Evolutionary conservation across 2,329 filamentous ascomycete species (phyloP).

Genomic region (Penicillium verrucosum): DNA sequence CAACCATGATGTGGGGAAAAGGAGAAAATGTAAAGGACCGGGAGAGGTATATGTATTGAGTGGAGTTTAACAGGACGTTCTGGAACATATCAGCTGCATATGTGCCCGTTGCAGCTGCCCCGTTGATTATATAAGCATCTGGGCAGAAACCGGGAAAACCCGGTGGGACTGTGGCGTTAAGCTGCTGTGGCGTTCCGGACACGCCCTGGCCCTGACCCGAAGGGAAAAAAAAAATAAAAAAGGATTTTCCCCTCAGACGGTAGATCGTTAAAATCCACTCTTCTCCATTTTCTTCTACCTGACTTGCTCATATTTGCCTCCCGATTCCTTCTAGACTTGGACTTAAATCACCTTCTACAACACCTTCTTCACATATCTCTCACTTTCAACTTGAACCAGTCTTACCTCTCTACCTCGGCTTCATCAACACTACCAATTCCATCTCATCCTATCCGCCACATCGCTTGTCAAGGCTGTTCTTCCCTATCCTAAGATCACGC

Average conservation of each 20-base stretch:
- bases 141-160: background rate
- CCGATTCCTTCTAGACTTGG: constrained; percentile 3
- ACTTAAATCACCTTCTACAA: background rate
- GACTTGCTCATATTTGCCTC: constrained; percentile 7
- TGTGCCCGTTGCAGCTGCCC: background rate
- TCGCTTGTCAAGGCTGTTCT: background rate
- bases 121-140: background rate
- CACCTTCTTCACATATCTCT: background rate
- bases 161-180: background rate
- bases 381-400: background rate
- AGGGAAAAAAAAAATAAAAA: constrained; percentile 1
- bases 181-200: background rate
- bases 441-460: background rate
- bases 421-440: background rate
- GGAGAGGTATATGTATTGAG: background rate
- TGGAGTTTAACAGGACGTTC: background rate
- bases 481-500: background rate
- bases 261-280: constrained; percentile 9
- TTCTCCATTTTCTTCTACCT: constrained; percentile 7
- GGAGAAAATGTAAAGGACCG: background rate
- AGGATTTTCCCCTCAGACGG: constrained; percentile 3
- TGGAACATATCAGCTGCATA: constrained; percentile 2
- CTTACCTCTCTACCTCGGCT: background rate
- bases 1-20: constrained; percentile 42
- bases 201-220: constrained; percentile 7